These are phyloP conservation scores for Pleoardoris graminearum DNA, from an alignment of 2,329 filamentous ascomycete species.

Conservation along the genomic window DNA sequence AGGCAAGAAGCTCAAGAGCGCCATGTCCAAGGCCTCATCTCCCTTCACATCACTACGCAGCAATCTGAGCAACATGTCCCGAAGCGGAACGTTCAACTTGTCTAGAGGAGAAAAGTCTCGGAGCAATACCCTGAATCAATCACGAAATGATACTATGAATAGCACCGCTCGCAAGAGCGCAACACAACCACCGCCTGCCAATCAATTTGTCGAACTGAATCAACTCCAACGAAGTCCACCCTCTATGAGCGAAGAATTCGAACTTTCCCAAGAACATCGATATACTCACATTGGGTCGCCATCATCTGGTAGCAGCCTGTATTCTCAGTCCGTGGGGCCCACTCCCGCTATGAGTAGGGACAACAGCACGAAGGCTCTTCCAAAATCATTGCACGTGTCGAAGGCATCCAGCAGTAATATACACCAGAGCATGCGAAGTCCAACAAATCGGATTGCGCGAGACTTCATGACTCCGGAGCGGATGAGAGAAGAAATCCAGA, in stretches of 20 bases:
- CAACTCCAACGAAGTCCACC: background rate
- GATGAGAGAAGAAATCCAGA: constrained; percentile 6
- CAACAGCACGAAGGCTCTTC: background rate
- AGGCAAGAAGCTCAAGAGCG: constrained; percentile 19
- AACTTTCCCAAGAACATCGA: background rate
- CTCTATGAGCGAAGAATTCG: constrained; percentile 2
- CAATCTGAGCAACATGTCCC: constrained; percentile 11
- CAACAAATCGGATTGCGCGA: constrained; percentile 1
- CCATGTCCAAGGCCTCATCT: constrained; percentile 23
- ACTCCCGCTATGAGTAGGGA: background rate
- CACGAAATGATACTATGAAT: constrained; percentile 4
- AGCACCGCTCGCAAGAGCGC: background rate
- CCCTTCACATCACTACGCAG: constrained; percentile 16
- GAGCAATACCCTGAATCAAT: background rate
- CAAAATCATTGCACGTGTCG: constrained; percentile 3
- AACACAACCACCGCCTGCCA: background rate
- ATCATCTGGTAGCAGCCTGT: constrained; percentile 6
- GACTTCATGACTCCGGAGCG: constrained; percentile 10
- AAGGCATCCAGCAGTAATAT: constrained; percentile 3
- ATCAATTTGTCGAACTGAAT: background rate
- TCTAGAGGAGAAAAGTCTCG: background rate
- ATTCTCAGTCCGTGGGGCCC: constrained; percentile 1
- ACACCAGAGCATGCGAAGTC: background rate
- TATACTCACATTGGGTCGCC: constrained; percentile 1
- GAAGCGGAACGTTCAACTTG: constrained; percentile 6